phyloP scores from a whole-genome alignment of 2,329 filamentous ascomycete species.

The Cladophialophora carrionii region DNA sequence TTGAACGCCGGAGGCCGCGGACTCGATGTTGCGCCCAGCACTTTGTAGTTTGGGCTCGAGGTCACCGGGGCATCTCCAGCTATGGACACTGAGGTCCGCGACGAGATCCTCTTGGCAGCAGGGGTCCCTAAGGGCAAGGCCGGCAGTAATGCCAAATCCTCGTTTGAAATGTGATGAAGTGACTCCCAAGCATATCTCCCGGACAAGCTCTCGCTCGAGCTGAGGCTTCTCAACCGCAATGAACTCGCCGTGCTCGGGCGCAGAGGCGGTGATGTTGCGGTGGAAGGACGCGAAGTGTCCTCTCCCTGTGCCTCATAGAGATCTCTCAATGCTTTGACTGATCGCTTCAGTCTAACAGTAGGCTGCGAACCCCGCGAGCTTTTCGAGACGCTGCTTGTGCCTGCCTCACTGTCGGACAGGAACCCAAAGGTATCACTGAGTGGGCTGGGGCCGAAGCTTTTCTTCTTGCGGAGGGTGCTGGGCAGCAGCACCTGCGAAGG shows the following conservation, averaged over 20 bases:
- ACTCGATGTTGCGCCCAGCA: slow-evolving; percentile 30
- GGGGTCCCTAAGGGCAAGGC: slow-evolving; percentile 24
- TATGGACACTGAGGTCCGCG: slow-evolving; percentile 32
- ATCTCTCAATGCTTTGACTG: slow-evolving; percentile 38
- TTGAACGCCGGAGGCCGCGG: slow-evolving; percentile 24
- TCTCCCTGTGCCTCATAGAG: slow-evolving; percentile 39
- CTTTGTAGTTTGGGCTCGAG: slow-evolving; percentile 37
- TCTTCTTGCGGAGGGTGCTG: slow-evolving; percentile 41
- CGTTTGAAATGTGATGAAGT: slow-evolving; percentile 32
- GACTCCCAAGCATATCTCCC: slow-evolving; percentile 36
- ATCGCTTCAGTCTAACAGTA: slow-evolving; percentile 37
- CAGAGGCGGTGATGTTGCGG: slow-evolving; percentile 33
- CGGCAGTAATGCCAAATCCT: slow-evolving; percentile 36
- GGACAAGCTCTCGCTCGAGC: slow-evolving; percentile 37
- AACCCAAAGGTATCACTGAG: slow-evolving; percentile 24
- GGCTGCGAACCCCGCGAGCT: slow-evolving; percentile 21
- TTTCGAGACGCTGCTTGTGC: slow-evolving; percentile 19
- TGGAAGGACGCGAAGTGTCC: slow-evolving; percentile 36
- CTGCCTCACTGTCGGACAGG: slow-evolving; percentile 17
- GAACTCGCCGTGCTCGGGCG: slow-evolving; percentile 32
- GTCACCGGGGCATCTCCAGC: slow-evolving; percentile 21
- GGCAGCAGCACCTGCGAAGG: slow-evolving; percentile 52
- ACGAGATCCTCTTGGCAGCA: slow-evolving; percentile 25
- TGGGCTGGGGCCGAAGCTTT: slow-evolving; percentile 24
- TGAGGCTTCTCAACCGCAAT: slow-evolving; percentile 35